Base-by-base conservation (phyloP, 2,329 filamentous ascomycete genomes). In the Metarhizium guizhouense region DNA sequence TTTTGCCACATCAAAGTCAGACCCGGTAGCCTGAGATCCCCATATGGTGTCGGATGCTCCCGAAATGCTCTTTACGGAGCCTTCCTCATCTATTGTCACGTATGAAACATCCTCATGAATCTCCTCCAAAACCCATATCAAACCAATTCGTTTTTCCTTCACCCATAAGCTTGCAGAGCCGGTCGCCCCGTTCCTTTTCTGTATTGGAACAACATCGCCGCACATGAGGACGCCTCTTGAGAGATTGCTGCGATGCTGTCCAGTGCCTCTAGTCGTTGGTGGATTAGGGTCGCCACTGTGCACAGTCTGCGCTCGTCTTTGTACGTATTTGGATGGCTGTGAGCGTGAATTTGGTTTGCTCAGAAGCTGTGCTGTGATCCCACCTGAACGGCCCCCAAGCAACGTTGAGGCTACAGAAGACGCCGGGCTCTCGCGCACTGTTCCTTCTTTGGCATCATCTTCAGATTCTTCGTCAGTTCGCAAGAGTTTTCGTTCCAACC, bases 91-190 rank as follows among this genome's bases (percentile, higher is more conserved):
- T 20, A 95, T 79, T 11, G 77, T 80, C 47, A 99, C 72, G 58
- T 84, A 82, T 4, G 89, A 91, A 43, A 94, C 86, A 68, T 99
- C 92, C 71, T 99, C 94, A 55, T 93, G 90, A 58, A 99, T 97
- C 72, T 99, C 94, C 69, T 99, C 94, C 2, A 99, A 74, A 8
- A 99, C 94, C 94, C 94, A 99, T 58, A 99, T 97, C 57, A 99
- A 74, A 10, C 93, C 92, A 53, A 90, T 85, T 51, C 87, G 83
- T 72, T 99, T 99, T 71, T 99, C 94, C 74, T 99, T 99, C 3
- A 99, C 94, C 94, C 94, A 99, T 43, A 99, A 75, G 71, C 92
- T 97, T 42, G 94, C 94, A 56, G 94, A 92, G 2, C 94, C 94
- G 4, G 87, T 93, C 11, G 87, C 83, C 4, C 94, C 94, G 65